Evolutionary conservation across 31 red algal species (phyloP).

Genomic region (Odonthalia washingtoniensis): DNA sequence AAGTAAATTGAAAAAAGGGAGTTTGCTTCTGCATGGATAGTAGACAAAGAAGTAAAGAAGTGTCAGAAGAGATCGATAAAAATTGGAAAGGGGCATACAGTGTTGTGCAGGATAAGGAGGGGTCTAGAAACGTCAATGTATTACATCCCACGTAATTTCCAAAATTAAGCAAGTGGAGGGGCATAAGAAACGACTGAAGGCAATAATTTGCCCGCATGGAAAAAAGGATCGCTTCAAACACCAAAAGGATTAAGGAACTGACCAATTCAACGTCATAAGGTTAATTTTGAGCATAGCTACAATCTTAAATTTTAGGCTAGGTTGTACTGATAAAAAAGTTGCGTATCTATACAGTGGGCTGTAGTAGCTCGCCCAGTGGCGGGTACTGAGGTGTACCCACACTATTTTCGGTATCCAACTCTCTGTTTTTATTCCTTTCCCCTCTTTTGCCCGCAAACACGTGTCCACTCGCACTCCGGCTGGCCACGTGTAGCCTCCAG

Average conservation of each 20-base stretch:
- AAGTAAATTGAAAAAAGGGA: neutral
- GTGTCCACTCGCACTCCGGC: no score
- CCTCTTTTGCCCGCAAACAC: no score
- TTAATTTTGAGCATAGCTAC: neutral
- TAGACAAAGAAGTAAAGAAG: neutral
- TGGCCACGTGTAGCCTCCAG: no score
- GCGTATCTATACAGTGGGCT: slow-evolving; percentile 20
- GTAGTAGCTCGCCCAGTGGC: no score
- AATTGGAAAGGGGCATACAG: neutral
- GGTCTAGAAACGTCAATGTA: neutral
- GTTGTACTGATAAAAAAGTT: neutral
- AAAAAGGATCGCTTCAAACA: neutral
- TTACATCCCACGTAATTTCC: slow-evolving; percentile 6
- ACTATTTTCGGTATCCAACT: no score
- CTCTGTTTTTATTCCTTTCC: no score
- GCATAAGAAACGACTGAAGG: slow-evolving; percentile 10
- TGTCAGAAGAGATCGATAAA: neutral
- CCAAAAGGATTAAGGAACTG: neutral
- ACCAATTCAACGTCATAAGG: neutral
- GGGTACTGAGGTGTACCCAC: no score
- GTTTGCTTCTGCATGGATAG: neutral
- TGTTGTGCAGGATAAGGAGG: neutral
- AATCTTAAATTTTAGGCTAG: neutral
- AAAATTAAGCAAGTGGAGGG: slow-evolving; percentile 2
- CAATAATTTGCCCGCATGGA: neutral